These are phyloP conservation scores for Cystoderma amianthinum DNA, from an alignment of 768 basidiomycete genomes.

Conservation along the genomic window DNA sequence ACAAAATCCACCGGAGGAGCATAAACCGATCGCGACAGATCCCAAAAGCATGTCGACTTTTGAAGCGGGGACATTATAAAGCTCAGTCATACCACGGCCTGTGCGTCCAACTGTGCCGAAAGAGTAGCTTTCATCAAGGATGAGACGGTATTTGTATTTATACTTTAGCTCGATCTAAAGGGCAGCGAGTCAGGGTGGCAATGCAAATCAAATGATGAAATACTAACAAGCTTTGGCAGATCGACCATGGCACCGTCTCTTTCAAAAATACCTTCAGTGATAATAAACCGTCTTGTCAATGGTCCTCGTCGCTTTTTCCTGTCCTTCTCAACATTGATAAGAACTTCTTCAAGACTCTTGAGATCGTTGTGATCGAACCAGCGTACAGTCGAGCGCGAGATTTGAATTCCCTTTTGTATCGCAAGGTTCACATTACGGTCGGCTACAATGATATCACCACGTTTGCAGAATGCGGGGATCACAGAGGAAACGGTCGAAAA, in stretches of 20 bases:
- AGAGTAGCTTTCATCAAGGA: constrained; percentile 90
- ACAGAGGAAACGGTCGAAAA: constrained; percentile 91
- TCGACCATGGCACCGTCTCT: constrained; percentile 91
- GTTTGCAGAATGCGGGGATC: constrained; percentile 96
- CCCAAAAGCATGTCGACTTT: constrained; percentile 96
- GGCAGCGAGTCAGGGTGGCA: not conserved
- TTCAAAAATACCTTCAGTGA: constrained; percentile 96
- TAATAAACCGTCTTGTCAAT: constrained; percentile 87
- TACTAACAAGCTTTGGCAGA: constrained; percentile 80
- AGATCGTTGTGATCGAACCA: constrained; percentile 98
- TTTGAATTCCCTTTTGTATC: constrained; percentile 93
- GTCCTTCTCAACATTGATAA: constrained; percentile 83
- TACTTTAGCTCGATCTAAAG: constrained; percentile 85
- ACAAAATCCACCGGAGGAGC: constrained; percentile 90
- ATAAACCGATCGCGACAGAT: constrained; percentile 78
- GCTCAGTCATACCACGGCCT: constrained; percentile 90
- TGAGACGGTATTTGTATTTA: constrained; percentile 93
- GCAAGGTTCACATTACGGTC: constrained; percentile 95
- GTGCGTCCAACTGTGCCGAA: constrained; percentile 92
- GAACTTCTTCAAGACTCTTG: constrained; percentile 82
- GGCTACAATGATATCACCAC: constrained; percentile 96
- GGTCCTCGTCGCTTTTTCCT: constrained; percentile 75
- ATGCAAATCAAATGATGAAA: not conserved
- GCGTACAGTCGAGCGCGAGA: constrained; percentile 83
- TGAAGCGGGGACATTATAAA: constrained; percentile 85